These are phyloP conservation scores for Myriosclerotinia curreyana DNA, from an alignment of 2,329 filamentous ascomycete species.

Conservation along the genomic window DNA sequence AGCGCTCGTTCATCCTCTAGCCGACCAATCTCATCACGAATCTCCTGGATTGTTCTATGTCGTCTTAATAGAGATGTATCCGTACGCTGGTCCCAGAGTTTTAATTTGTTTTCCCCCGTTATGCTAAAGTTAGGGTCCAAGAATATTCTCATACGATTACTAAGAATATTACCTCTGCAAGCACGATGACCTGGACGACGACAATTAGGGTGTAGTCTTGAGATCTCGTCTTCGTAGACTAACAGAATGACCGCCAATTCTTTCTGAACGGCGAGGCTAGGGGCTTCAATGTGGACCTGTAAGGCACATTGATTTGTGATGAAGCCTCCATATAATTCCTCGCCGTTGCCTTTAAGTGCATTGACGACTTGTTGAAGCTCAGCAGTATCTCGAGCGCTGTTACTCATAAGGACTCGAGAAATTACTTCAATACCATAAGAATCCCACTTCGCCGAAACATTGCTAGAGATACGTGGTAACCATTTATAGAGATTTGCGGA, in stretches of 20 bases:
- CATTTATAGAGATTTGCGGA: slow-evolving; percentile 29
- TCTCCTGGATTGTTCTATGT: not conserved
- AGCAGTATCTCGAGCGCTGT: not conserved
- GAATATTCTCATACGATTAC: slow-evolving; percentile 26
- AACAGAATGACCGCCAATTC: slow-evolving; percentile 32
- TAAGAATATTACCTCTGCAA: slow-evolving; percentile 23
- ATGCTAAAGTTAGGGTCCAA: slow-evolving; percentile 7
- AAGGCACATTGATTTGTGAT: slow-evolving; percentile 35
- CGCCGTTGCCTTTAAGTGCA: slow-evolving; percentile 16
- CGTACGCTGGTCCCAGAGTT: not conserved
- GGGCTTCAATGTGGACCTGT: slow-evolving; percentile 33
- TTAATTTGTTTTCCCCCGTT: not conserved
- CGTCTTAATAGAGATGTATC: not conserved
- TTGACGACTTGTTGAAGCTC: slow-evolving; percentile 26
- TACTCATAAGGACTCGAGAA: slow-evolving; percentile 28
- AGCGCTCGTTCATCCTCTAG: not conserved
- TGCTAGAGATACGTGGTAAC: slow-evolving; percentile 25
- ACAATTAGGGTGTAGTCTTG: slow-evolving; percentile 30
- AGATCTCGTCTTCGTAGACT: slow-evolving; percentile 35
- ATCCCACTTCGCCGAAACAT: slow-evolving; percentile 28
- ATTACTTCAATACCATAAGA: slow-evolving; percentile 32
- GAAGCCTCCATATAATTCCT: slow-evolving; percentile 26
- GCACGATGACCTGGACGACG: slow-evolving; percentile 27
- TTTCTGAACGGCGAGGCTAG: slow-evolving; percentile 25
- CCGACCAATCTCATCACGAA: slow-evolving; percentile 6